Base-by-base conservation (phyloP, 768 basidiomycete species). In the Mycena amicta region DNA sequence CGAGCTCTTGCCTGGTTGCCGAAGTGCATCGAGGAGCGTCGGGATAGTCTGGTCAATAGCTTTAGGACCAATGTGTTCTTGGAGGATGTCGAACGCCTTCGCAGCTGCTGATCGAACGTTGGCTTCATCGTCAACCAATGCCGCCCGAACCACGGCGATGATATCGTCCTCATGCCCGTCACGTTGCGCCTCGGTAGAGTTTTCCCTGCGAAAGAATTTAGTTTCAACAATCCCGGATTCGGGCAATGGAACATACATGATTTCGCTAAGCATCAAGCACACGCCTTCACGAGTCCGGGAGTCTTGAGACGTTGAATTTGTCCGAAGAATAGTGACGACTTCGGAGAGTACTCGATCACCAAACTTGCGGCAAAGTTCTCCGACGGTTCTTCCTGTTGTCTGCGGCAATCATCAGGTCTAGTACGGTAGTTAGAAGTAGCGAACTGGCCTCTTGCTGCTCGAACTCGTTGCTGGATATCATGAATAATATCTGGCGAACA, bases 41-140 rank as follows among this genome's bases (percentile, higher is more conserved):
- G 97, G 96, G 57, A 98, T 98, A 0, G 94, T 98, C 74, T 95
- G 86, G 68, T 98, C 96, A 61, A 98, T 95, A 5, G 95, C 95
- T 68, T 89, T 92, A 28, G 86, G 81, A 5, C 96, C 97, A 39
- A 98, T 82, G 66, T 89, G 83, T 61, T 95, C 92, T 75, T 98
- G 96, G n/a, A 98, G 81, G 3, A 86, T 83, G 70, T 98, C 97
- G 72, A 99, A 83, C n/a, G 82, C 79, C 65, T 78, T 88, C 0
- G 95, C 96, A 5, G 95, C 96, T 0, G 96, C 95, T 3, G 89
- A 76, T 40, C 96, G 87, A 20, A 98, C 96, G 43, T 83, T 83
- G 20, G 89, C 76, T 66, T 94, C 89, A 59, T 91, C 88, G 67
- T 98, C 96, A 23, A 98, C 94, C 16, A 98, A 80, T 0, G 93